phyloP scores from a whole-genome alignment of 345 rosid species.

The Firmiana major region DNA sequence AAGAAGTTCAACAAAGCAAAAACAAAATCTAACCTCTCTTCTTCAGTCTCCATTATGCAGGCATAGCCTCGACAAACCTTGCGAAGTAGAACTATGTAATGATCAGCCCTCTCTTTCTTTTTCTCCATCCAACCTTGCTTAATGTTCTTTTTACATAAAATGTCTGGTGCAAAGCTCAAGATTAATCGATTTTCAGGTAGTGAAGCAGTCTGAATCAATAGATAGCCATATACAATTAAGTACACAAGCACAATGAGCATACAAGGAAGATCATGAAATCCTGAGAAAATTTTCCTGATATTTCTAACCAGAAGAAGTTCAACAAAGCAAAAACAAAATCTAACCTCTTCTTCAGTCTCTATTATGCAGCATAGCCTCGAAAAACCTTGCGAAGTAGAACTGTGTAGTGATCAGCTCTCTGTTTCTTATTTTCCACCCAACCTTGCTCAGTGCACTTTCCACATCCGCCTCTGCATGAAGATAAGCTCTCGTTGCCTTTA shows the following conservation, averaged over 20 bases:
- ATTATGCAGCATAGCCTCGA: background rate
- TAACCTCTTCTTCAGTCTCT: background rate
- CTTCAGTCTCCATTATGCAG: background rate
- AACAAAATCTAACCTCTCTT: slow-evolving; percentile 2
- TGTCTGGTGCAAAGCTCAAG: too few species aligned
- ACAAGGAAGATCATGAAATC: too few species aligned
- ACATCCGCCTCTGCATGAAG: slow-evolving; percentile 85
- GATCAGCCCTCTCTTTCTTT: slow-evolving; percentile 81
- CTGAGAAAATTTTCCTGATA: too few species aligned
- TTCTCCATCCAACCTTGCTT: too few species aligned
- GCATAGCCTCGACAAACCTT: too few species aligned
- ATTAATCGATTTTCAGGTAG: too few species aligned
- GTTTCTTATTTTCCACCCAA: too few species aligned
- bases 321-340: background rate
- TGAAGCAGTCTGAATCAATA: too few species aligned
- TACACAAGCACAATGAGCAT: too few species aligned
- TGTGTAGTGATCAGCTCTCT: slow-evolving; percentile 55
- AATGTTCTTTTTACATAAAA: too few species aligned
- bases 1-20: background rate
- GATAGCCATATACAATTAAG: too few species aligned
- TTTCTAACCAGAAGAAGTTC: background rate
- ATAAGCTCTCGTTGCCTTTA: slow-evolving; percentile 92
- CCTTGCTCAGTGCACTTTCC: slow-evolving; percentile 71
- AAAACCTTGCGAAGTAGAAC: too few species aligned
- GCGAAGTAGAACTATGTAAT: slow-evolving; percentile 31